phyloP scores from a whole-genome alignment of 805 yeast genomes.

The Isabelozyma rhagii region DNA sequence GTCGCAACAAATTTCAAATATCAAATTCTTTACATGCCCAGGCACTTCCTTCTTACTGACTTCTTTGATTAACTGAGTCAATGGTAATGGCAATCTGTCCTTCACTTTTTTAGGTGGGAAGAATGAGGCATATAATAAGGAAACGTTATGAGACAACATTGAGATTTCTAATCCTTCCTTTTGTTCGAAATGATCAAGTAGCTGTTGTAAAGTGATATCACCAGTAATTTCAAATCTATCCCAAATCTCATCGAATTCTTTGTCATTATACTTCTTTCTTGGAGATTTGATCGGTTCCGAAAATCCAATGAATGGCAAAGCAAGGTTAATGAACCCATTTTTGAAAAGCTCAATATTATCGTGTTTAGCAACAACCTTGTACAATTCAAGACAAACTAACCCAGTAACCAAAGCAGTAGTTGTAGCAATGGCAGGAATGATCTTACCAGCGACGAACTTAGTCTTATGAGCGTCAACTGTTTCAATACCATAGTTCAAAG shows the following conservation, averaged over 20 bases:
- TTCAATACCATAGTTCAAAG: slow-evolving; percentile 84
- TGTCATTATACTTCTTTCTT: slow-evolving; percentile 75
- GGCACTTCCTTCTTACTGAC: slow-evolving; percentile 84
- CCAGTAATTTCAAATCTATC: slow-evolving; percentile 84
- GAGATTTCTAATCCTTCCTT: slow-evolving; percentile 84
- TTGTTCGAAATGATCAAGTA: slow-evolving; percentile 71
- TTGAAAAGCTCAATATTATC: slow-evolving; percentile 79
- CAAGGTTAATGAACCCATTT: slow-evolving; percentile 89
- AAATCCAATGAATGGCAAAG: slow-evolving; percentile 93
- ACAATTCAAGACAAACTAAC: slow-evolving; percentile 83
- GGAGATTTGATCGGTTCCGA: slow-evolving; percentile 92
- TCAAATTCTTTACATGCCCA: slow-evolving; percentile 67
- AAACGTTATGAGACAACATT: slow-evolving; percentile 90
- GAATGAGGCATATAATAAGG: slow-evolving; percentile 87
- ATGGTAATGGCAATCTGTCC: slow-evolving; percentile 65
- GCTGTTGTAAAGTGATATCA: slow-evolving; percentile 69
- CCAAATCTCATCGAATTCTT: slow-evolving; percentile 88
- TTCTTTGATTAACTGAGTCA: slow-evolving; percentile 75
- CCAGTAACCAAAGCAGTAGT: slow-evolving; percentile 99
- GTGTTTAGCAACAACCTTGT: slow-evolving; percentile 80
- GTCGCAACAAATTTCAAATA: slow-evolving; percentile 89
- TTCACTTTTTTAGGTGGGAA: slow-evolving; percentile 87
- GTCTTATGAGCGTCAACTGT: slow-evolving; percentile 87
- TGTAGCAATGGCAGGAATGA: slow-evolving; percentile 98
- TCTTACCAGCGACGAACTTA: slow-evolving; percentile 96